A percentile compares a stretch with the other conserved stretches of the same genome.
Conservation (phyloP, 1,139 yeast genomes). For the Yamadazyma epiphylla region DNA sequence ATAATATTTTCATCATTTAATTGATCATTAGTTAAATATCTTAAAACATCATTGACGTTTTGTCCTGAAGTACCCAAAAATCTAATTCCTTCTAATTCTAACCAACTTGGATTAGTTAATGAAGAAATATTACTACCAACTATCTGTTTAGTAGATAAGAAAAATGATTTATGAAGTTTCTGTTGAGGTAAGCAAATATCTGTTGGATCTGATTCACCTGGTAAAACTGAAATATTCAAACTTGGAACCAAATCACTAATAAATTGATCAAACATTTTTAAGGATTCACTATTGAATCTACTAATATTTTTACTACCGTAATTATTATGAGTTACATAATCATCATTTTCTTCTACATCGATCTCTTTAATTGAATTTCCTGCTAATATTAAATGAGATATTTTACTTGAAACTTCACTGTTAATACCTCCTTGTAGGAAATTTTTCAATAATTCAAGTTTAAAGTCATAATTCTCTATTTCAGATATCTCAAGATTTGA, state of each 20-base stretch:
- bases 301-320: conserved; percentile 54
- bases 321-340: conserved; percentile 36
- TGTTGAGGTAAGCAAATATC: conserved; percentile 87
- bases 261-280: conserved; percentile 50
- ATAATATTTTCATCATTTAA: conserved; percentile 21
- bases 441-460: conserved; percentile 63
- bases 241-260: conserved; percentile 55
- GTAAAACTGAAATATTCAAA: conserved; percentile 73
- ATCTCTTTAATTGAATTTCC: conserved; percentile 59
- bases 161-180: conserved; percentile 73
- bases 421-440: conserved; percentile 70
- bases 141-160: conserved; percentile 45
- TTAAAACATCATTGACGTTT: conserved; percentile 70
- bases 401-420: conserved; percentile 23
- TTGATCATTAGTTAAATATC: conserved; percentile 42
- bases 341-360: conserved; percentile 19
- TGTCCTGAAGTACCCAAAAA: conserved; percentile 82
- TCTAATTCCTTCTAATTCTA: conserved; percentile 49
- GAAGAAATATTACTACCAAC: conserved; percentile 38
- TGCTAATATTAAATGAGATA: conserved; percentile 61
- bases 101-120: conserved; percentile 77
- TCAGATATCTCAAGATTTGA: conserved; percentile 67
- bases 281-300: conserved; percentile 42
- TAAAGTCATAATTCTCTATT: conserved; percentile 36
- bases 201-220: conserved; percentile 83